Evolutionary conservation across 129 eudicot species (phyloP).

Genomic region (Silybum marianum): DNA sequence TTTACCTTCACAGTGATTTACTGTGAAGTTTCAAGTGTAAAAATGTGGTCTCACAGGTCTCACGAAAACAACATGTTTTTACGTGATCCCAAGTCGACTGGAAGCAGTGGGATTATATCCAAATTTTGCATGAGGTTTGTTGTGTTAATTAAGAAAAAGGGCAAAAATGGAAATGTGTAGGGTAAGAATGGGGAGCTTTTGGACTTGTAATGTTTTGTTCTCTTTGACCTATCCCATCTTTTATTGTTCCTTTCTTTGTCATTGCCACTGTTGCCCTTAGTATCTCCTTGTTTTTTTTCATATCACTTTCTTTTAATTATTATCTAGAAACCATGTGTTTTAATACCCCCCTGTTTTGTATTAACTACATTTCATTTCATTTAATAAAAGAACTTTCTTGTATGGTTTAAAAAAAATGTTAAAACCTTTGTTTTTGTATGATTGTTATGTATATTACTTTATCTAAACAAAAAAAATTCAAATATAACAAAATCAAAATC

Average conservation of each 20-base stretch:
- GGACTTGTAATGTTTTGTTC: conserved; percentile 20
- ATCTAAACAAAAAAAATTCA: not conserved
- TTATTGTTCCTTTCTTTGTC: conserved; percentile 28
- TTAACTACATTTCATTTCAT: not conserved
- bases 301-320: not conserved
- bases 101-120: not conserved
- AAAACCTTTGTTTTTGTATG: not conserved
- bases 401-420: not conserved
- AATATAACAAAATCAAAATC: too few relatives aligned
- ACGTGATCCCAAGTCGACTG: too few relatives aligned
- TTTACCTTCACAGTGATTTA: too few relatives aligned
- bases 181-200: conserved; percentile 24
- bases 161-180: conserved; percentile 14
- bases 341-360: not conserved
- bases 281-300: not conserved
- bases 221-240: conserved; percentile 23
- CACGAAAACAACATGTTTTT: too few relatives aligned
- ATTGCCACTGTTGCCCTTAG: conserved; percentile 20
- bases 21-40: too few relatives aligned
- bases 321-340: not conserved
- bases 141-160: not conserved
- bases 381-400: not conserved
- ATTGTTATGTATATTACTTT: not conserved
- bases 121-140: conserved; percentile 19
- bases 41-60: too few relatives aligned